Evolutionary conservation across 1,284 basidiomycete genomes (phyloP), one percentile per base, ranked within the genome.

Genomic region (Cerrena zonata): DNA sequence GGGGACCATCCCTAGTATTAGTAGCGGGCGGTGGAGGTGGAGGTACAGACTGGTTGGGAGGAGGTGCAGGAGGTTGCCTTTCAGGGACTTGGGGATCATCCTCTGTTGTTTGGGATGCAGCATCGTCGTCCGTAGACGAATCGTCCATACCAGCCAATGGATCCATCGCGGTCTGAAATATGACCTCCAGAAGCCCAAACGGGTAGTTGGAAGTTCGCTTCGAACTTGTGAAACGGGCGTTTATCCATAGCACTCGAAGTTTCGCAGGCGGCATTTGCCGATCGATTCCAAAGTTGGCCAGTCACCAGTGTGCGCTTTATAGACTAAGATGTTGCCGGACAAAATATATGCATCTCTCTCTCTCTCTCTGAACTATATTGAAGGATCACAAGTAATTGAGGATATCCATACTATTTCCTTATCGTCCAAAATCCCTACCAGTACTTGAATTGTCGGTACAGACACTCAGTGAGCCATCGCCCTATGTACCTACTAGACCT

Each of bases 81-180:
- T 84, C 78, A 2, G 85, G 85, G 11, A 88, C 70, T 61, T 87
- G 81, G 19, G 84, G 84, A 52, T 89, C 88, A 56, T 90, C 87
- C 67, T 90, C 88, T 2, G 87, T 90, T 0, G 86, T 86, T 58
- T 89, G 86, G 2, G 87, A 90, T 1, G 82, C 82, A 39, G 78
- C 80, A 59, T 89, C 87, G 56, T 89, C 86, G 58, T 88, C 86
- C 4, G 82, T 84, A 0, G 86, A 82, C 4, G 85, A 86, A 53
- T 84, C 83, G 53, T 86, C 84, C 52, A 58, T 52, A 15, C 56
- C 56, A 5, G 52, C 56, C 38, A 58, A 43, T 15, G 56, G 56
- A 44, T 58, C 56, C 56, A 58, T 58, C 13, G 21, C 13, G 19
- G 12, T 38, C 19, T 21, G n/a, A n/a, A n/a, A 22, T 19, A n/a